phyloP scores from a whole-genome alignment of 129 eudicot species.

The Gnaphalium uliginosum region DNA sequence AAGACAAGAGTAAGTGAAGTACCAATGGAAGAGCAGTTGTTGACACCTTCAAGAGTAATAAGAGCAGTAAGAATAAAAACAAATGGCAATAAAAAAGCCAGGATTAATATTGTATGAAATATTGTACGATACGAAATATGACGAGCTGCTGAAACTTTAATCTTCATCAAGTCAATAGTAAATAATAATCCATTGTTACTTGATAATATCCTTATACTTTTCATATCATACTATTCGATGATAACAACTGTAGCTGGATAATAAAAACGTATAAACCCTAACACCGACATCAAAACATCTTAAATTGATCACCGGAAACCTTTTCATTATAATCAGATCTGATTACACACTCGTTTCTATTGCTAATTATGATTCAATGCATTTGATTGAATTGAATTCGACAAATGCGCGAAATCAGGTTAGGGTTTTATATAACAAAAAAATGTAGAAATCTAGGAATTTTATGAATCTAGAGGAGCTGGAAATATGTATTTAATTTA shows the following conservation, averaged over 20 bases:
- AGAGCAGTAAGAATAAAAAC: conserved; percentile 89
- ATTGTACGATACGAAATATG: conserved; percentile 84
- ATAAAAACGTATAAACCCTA: conserved; percentile 48
- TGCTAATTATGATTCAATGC: neutral
- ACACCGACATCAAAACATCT: conserved; percentile 1
- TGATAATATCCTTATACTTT: conserved; percentile 69
- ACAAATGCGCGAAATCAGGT: neutral
- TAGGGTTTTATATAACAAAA: neutral
- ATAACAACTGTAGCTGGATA: conserved; percentile 22
- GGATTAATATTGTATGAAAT: conserved; percentile 76
- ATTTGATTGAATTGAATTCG: neutral
- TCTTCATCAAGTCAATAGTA: conserved; percentile 84
- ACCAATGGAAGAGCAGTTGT: conserved; percentile 96
- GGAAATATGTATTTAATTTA: too few relatives aligned
- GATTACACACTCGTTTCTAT: too few relatives aligned
- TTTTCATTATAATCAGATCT: too few relatives aligned
- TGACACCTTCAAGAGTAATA: conserved; percentile 97
- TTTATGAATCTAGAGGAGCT: neutral
- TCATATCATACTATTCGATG: too few relatives aligned
- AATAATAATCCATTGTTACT: conserved; percentile 50
- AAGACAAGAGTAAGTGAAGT: conserved; percentile 14
- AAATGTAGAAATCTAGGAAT: neutral
- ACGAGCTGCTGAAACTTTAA: conserved; percentile 95
- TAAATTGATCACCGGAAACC: too few relatives aligned
- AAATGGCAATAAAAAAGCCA: conserved; percentile 85